These are phyloP conservation scores for Penicillium janthinellum DNA, from an alignment of 2,329 filamentous ascomycete genomes.

Conservation along the genomic window DNA sequence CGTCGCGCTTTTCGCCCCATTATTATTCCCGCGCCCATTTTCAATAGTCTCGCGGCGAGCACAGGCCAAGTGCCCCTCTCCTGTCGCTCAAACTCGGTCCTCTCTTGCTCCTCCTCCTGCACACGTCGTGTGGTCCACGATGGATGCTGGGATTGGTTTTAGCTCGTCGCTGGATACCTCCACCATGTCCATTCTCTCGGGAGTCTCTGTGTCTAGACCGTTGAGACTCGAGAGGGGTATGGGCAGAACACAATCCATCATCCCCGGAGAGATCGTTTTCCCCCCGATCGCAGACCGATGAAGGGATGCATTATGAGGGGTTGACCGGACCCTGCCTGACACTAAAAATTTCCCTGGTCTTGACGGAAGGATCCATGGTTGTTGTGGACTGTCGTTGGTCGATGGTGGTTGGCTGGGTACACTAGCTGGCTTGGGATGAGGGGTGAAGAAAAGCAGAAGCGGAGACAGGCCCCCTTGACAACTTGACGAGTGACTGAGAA, in stretches of 20 bases:
- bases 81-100: constrained; percentile 1
- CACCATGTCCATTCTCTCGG: neutral
- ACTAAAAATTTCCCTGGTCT: constrained; percentile 5
- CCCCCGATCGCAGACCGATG: neutral
- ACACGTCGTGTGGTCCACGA: neutral
- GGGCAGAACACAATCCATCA: no score
- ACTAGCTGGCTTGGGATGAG: neutral
- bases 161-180: neutral
- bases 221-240: neutral
- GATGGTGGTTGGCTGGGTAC: neutral
- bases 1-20: constrained; percentile 8
- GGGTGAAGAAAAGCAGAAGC: neutral
- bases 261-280: neutral
- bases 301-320: neutral
- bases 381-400: neutral
- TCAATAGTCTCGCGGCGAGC: constrained; percentile 19
- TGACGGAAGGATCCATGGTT: neutral
- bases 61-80: constrained; percentile 9
- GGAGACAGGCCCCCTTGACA: neutral
- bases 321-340: constrained; percentile 15
- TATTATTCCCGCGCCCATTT: constrained; percentile 4
- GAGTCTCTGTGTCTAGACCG: neutral
- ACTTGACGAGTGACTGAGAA: neutral
- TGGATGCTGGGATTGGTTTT: neutral
- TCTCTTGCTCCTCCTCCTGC: neutral